phyloP scores from a whole-genome alignment of 495 filamentous ascomycete genomes.

The Trichoderma reesei region DNA sequence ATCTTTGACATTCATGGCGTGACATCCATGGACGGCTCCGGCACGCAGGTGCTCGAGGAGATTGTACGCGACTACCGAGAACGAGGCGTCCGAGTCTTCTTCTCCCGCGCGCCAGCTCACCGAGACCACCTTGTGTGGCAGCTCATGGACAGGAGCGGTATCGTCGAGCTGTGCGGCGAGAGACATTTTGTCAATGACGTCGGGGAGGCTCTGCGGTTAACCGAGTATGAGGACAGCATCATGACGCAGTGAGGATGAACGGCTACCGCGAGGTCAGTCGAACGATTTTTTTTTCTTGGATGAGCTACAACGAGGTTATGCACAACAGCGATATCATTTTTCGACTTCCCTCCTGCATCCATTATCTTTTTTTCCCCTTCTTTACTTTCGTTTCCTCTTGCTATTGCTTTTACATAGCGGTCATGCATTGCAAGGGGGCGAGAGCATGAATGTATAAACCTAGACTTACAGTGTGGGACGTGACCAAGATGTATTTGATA shows the following conservation, averaged over 20 bases:
- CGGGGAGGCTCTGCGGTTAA: constrained; percentile 69
- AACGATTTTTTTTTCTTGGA: not conserved
- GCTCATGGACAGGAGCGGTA: constrained; percentile 69
- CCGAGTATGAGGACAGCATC: constrained; percentile 50
- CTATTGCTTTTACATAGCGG: constrained; percentile 1
- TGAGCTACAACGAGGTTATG: not conserved
- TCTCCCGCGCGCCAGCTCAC: constrained; percentile 59
- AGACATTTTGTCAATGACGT: constrained; percentile 73
- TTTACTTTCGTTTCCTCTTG: not conserved
- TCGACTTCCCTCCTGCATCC: not conserved
- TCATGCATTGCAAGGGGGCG: not conserved
- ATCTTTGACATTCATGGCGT: constrained; percentile 98
- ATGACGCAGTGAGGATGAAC: constrained; percentile 1
- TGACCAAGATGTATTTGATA: constrained; percentile 8
- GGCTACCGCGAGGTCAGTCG: not conserved
- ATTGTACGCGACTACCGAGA: constrained; percentile 71
- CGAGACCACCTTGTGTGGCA: constrained; percentile 54
- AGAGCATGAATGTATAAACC: not conserved
- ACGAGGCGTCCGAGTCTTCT: constrained; percentile 73
- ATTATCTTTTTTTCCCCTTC: not conserved
- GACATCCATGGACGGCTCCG: constrained; percentile 82
- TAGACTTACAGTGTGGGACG: not conserved
- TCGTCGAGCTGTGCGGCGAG: constrained; percentile 65
- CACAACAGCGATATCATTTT: not conserved
- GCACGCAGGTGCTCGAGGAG: constrained; percentile 81